Base-by-base conservation (phyloP, 192 early-diverging fungal genomes). In the Thamnidium elegans region DNA sequence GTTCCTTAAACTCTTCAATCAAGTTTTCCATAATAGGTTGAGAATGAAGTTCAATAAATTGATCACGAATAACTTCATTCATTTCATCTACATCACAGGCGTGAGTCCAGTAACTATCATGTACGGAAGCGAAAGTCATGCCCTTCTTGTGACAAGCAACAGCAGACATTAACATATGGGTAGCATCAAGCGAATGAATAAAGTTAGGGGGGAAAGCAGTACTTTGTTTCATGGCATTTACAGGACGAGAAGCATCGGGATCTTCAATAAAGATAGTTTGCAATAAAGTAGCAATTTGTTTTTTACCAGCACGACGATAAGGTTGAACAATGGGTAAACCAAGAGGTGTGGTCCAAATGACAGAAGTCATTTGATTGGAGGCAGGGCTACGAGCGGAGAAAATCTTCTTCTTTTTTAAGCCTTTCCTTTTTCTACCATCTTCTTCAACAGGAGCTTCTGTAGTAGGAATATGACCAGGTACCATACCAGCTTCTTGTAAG, bases 21-120 rank as follows among this genome's bases (percentile, higher is more conserved):
- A 98, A 84, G 31, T 86, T 86, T 30, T 85, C 81, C 91, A 96
- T 92, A 60, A 98, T 89, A 34, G 92, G 84, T 64, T 86, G 78
- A 50, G 81, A 77, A 68, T 99, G 96, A 55, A 99, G 77, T 20
- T 73, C 67, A 50, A 99, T 88, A 77, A 99, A 99, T 71, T 92
- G 87, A 58, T 96, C 90, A 43, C 96, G 86, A 42, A 99, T 69
- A 21, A 95, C 82, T 47, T 71, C 70, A 68, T 88, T 90, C 94
- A 99, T 95, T 26, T 55, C 70, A 72, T 94, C 88, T 0, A 97
- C 86, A 78, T 94, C 91, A 66, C 82, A 89, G 0, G 96, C 91
- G 67, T 99, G 96, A 0, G 95, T 95, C 96, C 96, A 99, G 75
- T 94, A 99, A 59, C 92, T 94, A 76, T 99, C 96, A 76, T 99